Evolutionary conservation across 768 basidiomycete genomes (phyloP), one percentile per base, ranked within the genome.

Genomic region (Rhodotorula kratochvilovae): DNA sequence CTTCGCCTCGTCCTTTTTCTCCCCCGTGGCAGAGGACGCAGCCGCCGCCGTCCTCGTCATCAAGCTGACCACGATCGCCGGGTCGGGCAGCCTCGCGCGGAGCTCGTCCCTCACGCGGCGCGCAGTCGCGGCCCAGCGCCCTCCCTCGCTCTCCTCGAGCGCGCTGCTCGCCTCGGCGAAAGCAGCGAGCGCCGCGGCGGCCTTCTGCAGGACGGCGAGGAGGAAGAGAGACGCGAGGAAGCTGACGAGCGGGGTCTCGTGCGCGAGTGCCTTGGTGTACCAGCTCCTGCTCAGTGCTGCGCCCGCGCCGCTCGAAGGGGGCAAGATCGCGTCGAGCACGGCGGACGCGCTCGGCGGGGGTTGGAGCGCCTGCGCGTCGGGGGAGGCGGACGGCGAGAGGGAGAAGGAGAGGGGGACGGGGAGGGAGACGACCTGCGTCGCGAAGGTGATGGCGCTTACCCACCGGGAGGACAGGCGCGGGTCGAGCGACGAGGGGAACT

Each of bases 401-500:
- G 36, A 78, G 35, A 54, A 64, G 45, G 53, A 19, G 45, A 64
- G 69, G 56, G 73, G 60, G 3, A 92, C 81, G 0, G 90, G 87
- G 0, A 92, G 84, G 1, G 90, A 88, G 61, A 96, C 84, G 63
- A 97, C 85, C 15, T 84, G 84, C 5, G 89, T 90, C 51, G 91
- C 86, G 77, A 93, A 89, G 10, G 90, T 83, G 73, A 96, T 87
- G 68, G 92, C 95, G 0, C 89, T 86, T 43, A 97, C 87, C 93
- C 95, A 98, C 78, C 88, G 89, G 0, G 90, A 90, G 0, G 90
- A 90, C 11, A 93, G 84, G 5, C 92, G 87, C 0, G 92, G 91
- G 76, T 95, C 92, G 10, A 94, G 83, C 0, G 90, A 71, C 35
- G 59, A 57, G 8, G 75, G 71, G 61, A 78, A 76, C 36, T 72